phyloP scores from a whole-genome alignment of 108 stramenopile genomes.

The Stephanodiscus triporus region DNA sequence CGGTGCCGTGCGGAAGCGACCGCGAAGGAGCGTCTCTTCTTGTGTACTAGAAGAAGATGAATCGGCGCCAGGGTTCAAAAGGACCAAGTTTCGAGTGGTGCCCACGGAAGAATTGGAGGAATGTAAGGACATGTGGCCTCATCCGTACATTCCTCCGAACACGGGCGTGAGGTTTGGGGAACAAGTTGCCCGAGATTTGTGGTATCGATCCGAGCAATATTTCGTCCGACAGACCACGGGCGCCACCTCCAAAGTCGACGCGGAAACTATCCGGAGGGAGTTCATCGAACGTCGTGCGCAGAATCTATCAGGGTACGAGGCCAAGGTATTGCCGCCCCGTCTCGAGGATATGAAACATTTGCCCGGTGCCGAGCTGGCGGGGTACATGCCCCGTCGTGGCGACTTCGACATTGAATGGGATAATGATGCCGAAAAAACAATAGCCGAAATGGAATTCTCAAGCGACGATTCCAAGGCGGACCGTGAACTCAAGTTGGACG shows the following conservation, averaged over 20 bases:
- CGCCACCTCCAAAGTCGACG: conserved; percentile 56
- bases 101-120: conserved; percentile 69
- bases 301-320: conserved; percentile 57
- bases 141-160: conserved; percentile 69
- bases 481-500: conserved; percentile 83
- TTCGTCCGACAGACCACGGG: conserved; percentile 62
- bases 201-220: conserved; percentile 72
- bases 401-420: conserved; percentile 98
- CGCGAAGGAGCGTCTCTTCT: conserved; percentile 22
- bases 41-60: conserved; percentile 23
- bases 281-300: conserved; percentile 70
- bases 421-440: conserved; percentile 90
- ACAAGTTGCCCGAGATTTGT: conserved; percentile 79
- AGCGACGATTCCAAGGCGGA: conserved; percentile 80
- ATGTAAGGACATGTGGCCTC: conserved; percentile 61
- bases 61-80: conserved; percentile 57
- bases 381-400: conserved; percentile 93
- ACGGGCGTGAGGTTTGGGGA: conserved; percentile 60
- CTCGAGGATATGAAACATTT: conserved; percentile 68
- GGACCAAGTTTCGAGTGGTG: conserved; percentile 67
- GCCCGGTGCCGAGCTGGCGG: conserved; percentile 81
- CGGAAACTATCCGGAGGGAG: conserved; percentile 60
- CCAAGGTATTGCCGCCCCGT: conserved; percentile 80
- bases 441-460: conserved; percentile 94
- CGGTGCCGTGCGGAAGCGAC: conserved; percentile 31